phyloP scores from a whole-genome alignment of 2,329 filamentous ascomycete genomes.

The Neonectria coccinea region DNA sequence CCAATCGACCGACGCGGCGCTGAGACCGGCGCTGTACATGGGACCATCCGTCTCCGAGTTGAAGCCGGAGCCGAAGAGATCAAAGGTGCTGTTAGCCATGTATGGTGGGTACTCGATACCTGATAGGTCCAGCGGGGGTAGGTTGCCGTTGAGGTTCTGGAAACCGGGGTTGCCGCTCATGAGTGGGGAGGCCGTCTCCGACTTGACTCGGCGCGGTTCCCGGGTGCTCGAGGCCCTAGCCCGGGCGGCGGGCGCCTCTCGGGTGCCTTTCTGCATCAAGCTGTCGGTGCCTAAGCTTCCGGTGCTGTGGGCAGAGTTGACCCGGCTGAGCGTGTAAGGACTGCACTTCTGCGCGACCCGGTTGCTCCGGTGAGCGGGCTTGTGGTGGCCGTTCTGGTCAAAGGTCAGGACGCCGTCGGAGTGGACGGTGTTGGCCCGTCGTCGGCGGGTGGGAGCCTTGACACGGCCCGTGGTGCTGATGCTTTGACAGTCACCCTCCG shows the following conservation, averaged over 20 bases:
- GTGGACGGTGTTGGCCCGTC: constrained; percentile 71
- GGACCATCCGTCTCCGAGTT: constrained; percentile 66
- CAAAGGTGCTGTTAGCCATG: constrained; percentile 60
- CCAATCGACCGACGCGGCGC: constrained; percentile 63
- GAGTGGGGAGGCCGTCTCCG: constrained; percentile 71
- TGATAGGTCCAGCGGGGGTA: constrained; percentile 71
- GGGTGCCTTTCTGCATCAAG: constrained; percentile 53
- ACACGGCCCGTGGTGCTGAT: constrained; percentile 48
- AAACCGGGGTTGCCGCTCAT: constrained; percentile 63
- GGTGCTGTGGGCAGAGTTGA: constrained; percentile 68
- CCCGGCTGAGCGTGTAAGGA: constrained; percentile 70
- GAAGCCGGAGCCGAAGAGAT: constrained; percentile 62
- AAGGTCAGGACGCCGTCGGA: constrained; percentile 70
- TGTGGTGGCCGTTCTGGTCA: constrained; percentile 74
- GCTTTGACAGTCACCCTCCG: constrained; percentile 59
- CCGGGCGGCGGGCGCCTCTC: constrained; percentile 52
- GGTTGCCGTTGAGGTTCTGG: constrained; percentile 63
- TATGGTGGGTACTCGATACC: constrained; percentile 64
- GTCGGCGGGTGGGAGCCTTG: constrained; percentile 61
- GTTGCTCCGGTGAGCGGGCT: constrained; percentile 70
- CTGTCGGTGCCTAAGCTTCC: constrained; percentile 59
- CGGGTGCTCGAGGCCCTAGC: constrained; percentile 54
- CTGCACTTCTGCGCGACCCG: constrained; percentile 71
- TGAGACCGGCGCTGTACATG: constrained; percentile 72
- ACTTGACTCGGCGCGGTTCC: constrained; percentile 67